These are phyloP conservation scores for Taxillus chinensis DNA, from an alignment of 164 flowering plant genomes.

Conservation along the genomic window DNA sequence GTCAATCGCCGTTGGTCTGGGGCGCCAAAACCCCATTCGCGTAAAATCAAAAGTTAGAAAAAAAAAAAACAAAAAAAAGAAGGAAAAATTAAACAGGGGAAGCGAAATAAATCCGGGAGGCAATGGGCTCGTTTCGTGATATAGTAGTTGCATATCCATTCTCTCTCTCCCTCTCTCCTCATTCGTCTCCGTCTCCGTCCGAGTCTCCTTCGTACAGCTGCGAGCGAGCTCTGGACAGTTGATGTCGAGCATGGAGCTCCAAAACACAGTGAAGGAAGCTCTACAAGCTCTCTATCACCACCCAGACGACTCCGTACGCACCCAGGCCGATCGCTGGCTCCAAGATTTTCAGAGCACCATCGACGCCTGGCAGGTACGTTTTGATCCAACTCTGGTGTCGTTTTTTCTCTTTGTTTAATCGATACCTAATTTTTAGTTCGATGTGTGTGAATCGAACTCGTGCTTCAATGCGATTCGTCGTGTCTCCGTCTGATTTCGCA, in stretches of 20 bases:
- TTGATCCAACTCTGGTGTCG: neutral
- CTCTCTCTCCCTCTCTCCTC: too few relatives aligned
- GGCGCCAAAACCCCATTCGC: neutral
- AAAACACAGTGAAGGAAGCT: slow-evolving; percentile 93
- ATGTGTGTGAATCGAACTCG: too few relatives aligned
- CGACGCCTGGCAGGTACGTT: slow-evolving; percentile 94
- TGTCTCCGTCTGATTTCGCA: too few relatives aligned
- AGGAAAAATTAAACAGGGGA: neutral
- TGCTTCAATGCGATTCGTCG: too few relatives aligned
- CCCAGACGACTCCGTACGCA: slow-evolving; percentile 75
- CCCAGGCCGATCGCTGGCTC: slow-evolving; percentile 96
- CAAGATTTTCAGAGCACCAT: slow-evolving; percentile 90
- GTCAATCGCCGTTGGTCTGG: neutral
- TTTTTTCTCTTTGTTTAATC: neutral
- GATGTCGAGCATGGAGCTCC: slow-evolving; percentile 38
- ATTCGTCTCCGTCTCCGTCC: neutral
- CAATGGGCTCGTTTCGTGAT: too few relatives aligned
- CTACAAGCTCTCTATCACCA: slow-evolving; percentile 92
- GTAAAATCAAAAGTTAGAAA: neutral
- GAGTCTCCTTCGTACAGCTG: neutral
- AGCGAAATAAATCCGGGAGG: neutral
- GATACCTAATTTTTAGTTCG: neutral
- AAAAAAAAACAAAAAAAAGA: neutral
- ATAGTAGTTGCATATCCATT: too few relatives aligned
- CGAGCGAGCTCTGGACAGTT: neutral